Conservation (phyloP, 176 grass and related monocot species). For the Lolium rigidum region DNA sequence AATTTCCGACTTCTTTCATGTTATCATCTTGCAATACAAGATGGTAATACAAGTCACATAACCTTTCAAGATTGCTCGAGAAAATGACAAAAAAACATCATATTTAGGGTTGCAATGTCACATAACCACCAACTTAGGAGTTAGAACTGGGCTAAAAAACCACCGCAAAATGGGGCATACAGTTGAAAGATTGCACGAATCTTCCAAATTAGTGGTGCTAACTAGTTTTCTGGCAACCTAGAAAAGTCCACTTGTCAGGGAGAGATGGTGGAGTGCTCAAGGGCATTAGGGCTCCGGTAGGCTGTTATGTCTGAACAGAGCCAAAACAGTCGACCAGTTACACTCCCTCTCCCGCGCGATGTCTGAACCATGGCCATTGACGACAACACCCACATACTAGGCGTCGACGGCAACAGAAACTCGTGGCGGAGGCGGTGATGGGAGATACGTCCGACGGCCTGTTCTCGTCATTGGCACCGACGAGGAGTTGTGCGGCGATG, state of each 20-base stretch:
- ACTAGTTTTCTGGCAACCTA: not conserved
- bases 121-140: no score
- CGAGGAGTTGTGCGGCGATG: not conserved
- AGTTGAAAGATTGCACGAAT: not conserved
- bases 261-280: not conserved
- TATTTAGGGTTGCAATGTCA: no score
- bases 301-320: not conserved
- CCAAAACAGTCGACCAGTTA: not conserved
- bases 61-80: no score
- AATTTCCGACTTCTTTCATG: no score
- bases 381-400: not conserved
- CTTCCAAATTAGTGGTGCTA: not conserved
- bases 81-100: no score
- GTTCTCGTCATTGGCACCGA: not conserved
- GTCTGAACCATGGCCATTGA: not conserved
- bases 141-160: not conserved
- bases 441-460: not conserved
- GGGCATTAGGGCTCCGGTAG: not conserved
- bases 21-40: no score
- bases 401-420: not conserved
- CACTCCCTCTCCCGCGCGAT: not conserved
- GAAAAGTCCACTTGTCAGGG: not conserved
- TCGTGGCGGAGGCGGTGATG: not conserved
- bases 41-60: no score
- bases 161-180: not conserved